A percentile compares a stretch with the other conserved stretches of the same genome.
Conservation (phyloP, 805 yeast genomes). For the Candida taoyuanica region DNA sequence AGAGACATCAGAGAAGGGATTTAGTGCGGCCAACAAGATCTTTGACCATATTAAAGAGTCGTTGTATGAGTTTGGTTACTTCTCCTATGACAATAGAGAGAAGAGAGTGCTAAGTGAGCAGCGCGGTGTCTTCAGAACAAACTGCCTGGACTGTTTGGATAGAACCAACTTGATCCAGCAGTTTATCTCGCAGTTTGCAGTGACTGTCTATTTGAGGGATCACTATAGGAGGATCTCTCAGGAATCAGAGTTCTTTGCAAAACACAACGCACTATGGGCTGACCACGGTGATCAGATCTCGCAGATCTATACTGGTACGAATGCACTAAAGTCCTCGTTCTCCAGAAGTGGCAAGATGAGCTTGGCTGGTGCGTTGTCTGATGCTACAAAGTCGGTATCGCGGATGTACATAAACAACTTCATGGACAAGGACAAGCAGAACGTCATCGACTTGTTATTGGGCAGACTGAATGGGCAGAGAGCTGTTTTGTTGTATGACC, state of each 20-base stretch:
- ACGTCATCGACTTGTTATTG: constrained; percentile 42
- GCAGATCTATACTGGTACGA: constrained; percentile 95
- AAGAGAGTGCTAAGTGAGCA: constrained; percentile 63
- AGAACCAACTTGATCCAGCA: constrained; percentile 89
- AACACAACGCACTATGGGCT: constrained; percentile 75
- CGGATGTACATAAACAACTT: constrained; percentile 94
- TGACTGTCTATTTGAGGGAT: constrained; percentile 49
- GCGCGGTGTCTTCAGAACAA: constrained; percentile 86
- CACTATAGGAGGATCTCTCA: constrained; percentile 33
- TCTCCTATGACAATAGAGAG: constrained; percentile 56
- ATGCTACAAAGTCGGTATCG: constrained; percentile 92
- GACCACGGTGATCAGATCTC: constrained; percentile 97
- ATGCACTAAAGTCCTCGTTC: constrained; percentile 91
- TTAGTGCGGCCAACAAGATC: constrained; percentile 67
- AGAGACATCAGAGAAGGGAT: constrained; percentile 88
- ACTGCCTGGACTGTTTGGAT: constrained; percentile 93
- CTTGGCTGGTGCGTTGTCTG: constrained; percentile 93
- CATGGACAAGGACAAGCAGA: constrained; percentile 86
- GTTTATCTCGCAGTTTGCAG: constrained; percentile 68
- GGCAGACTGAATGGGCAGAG: constrained; percentile 76
- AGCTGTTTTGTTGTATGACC: constrained; percentile 56
- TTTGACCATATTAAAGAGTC: constrained; percentile 60
- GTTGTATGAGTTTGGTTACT: constrained; percentile 77
- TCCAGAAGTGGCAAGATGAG: constrained; percentile 96
- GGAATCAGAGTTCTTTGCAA: constrained; percentile 50